These are phyloP conservation scores for Heritiera fomes DNA, from an alignment of 345 rosid species.

Conservation along the genomic window DNA sequence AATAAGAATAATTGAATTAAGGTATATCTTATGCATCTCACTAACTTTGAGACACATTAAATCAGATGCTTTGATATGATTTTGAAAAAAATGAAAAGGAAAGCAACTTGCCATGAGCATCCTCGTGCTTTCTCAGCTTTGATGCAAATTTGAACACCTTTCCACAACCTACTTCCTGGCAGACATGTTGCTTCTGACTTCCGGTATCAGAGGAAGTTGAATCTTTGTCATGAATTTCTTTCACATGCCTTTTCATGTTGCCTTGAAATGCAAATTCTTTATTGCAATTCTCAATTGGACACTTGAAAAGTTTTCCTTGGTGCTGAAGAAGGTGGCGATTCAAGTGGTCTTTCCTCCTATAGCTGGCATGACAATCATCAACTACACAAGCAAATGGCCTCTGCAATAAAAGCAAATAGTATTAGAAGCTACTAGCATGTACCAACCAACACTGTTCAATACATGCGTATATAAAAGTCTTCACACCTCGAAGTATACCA, in stretches of 20 bases:
- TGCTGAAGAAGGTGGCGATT: constrained; percentile 74
- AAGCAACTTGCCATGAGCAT: constrained; percentile 64
- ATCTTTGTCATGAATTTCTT: constrained; percentile 44
- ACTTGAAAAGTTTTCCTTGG: constrained; percentile 70
- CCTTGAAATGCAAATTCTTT: constrained; percentile 47
- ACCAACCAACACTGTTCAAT: not conserved
- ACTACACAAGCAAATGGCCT: constrained; percentile 68
- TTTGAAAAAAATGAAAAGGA: not conserved
- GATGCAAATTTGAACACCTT: constrained; percentile 70
- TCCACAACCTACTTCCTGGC: constrained; percentile 78
- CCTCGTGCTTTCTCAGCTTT: constrained; percentile 61
- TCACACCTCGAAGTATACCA: constrained; percentile 46
- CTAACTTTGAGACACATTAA: not conserved
- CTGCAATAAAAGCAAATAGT: constrained; percentile 35
- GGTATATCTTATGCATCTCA: not conserved
- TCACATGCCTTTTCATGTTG: constrained; percentile 66
- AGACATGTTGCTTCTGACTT: constrained; percentile 44
- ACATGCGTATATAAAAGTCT: constrained; percentile 8
- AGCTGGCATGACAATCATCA: constrained; percentile 69
- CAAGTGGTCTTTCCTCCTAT: constrained; percentile 89
- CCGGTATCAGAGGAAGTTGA: constrained; percentile 17
- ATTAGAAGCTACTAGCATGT: not conserved
- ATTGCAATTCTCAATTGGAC: constrained; percentile 59
- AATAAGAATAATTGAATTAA: not conserved
- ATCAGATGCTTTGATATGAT: not conserved